A percentile compares a stretch with the other conserved stretches of the same genome.
phyloP scores from a whole-genome alignment of 2,329 filamentous ascomycete species.

The Trichoderma sp. region DNA sequence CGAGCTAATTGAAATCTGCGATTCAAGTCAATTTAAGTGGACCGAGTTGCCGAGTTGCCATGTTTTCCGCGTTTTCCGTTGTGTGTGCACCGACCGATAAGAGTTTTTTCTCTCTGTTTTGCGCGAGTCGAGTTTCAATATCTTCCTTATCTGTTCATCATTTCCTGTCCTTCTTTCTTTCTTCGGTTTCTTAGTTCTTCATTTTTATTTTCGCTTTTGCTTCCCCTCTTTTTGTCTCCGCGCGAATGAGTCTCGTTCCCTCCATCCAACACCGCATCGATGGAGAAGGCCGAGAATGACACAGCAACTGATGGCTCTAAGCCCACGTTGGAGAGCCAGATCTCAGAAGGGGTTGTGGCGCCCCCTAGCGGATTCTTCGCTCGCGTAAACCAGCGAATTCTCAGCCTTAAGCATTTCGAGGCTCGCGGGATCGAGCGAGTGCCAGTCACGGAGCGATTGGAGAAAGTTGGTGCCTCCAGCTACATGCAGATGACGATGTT shows the following conservation, averaged over 20 bases:
- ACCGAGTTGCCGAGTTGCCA: background rate
- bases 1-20: background rate
- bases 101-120: background rate
- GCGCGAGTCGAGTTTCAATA: background rate
- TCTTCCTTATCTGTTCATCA: background rate
- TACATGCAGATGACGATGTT: conserved; percentile 44
- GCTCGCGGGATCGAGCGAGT: conserved; percentile 44
- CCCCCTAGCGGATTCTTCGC: background rate
- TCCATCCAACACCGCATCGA: background rate
- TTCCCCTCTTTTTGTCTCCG: background rate
- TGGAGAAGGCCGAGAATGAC: background rate
- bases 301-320: background rate
- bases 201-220: background rate
- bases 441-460: conserved; percentile 37
- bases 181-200: background rate
- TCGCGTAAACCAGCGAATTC: conserved; percentile 31
- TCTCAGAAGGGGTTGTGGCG: background rate
- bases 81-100: background rate
- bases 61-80: background rate
- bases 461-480: conserved; percentile 34
- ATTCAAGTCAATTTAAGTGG: background rate
- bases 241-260: background rate
- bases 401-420: conserved; percentile 40
- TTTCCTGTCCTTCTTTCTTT: background rate
- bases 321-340: background rate